Evolutionary conservation across 768 basidiomycete genomes (phyloP).

Genomic region (Pilatotrama ljubarskyi): DNA sequence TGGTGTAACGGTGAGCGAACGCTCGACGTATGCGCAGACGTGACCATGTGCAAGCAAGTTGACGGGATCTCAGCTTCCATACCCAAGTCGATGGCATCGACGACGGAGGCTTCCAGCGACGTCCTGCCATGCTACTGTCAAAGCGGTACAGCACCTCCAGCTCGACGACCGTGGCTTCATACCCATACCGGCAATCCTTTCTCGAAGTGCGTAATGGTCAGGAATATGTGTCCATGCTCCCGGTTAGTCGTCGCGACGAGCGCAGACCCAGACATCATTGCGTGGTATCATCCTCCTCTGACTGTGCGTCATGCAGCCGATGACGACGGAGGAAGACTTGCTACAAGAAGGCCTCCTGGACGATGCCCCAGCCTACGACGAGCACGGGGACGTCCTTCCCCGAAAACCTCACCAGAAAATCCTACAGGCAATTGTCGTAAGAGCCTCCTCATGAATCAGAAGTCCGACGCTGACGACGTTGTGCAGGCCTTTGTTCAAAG

Average conservation of each 20-base stretch:
- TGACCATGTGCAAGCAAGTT: neutral
- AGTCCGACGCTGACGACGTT: neutral
- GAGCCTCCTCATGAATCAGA: neutral
- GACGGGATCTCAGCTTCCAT: neutral
- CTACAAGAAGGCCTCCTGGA: slow-evolving; percentile 18
- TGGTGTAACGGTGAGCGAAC: no score
- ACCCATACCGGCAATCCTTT: slow-evolving; percentile 16
- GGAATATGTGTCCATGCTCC: slow-evolving; percentile 21
- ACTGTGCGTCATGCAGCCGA: slow-evolving; percentile 6
- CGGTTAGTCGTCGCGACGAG: neutral
- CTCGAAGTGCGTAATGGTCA: slow-evolving; percentile 14
- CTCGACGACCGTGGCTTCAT: slow-evolving; percentile 3
- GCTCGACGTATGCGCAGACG: neutral
- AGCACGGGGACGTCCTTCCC: neutral
- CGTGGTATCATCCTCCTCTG: neutral
- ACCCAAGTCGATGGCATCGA: slow-evolving; percentile 3
- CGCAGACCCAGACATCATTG: neutral
- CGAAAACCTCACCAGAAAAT: neutral
- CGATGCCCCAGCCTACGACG: neutral
- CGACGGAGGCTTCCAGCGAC: neutral
- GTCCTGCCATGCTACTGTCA: neutral
- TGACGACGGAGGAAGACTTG: slow-evolving; percentile 24
- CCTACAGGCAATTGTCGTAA: neutral
- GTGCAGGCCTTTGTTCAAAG: neutral
- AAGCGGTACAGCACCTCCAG: slow-evolving; percentile 13